Conservation (phyloP, 1,139 yeast genomes). For the Kodamaea suecica region DNA sequence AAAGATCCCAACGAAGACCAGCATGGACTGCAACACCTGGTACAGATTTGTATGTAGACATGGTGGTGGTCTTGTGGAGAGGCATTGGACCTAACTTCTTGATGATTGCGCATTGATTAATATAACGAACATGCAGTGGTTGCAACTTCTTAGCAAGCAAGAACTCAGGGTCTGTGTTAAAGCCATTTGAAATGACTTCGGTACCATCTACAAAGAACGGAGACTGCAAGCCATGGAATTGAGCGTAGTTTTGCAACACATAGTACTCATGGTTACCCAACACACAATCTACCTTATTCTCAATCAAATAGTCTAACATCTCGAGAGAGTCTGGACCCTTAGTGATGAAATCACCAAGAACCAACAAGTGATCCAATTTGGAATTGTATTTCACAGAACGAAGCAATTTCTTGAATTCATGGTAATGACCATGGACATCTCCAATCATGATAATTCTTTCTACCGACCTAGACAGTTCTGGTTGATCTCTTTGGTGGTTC, state of each 20-base stretch:
- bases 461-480: slow-evolving; percentile 5
- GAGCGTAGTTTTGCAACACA: slow-evolving; percentile 58
- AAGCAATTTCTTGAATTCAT: slow-evolving; percentile 52
- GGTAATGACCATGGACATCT: slow-evolving; percentile 81
- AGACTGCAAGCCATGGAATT: slow-evolving; percentile 47
- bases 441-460: slow-evolving; percentile 69
- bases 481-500: slow-evolving; percentile 1
- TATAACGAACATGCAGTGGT: slow-evolving; percentile 59
- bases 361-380: slow-evolving; percentile 54
- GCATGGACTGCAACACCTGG: slow-evolving; percentile 75
- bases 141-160: slow-evolving; percentile 56
- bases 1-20: slow-evolving; percentile 64
- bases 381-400: slow-evolving; percentile 41
- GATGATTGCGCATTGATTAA: slow-evolving; percentile 61
- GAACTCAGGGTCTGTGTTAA: slow-evolving; percentile 54
- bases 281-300: slow-evolving; percentile 64
- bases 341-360: slow-evolving; percentile 81
- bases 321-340: slow-evolving; percentile 78
- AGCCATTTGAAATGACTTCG: slow-evolving; percentile 19
- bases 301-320: slow-evolving; percentile 64
- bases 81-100: slow-evolving; percentile 62
- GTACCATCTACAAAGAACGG: slow-evolving; percentile 21
- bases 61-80: slow-evolving; percentile 24
- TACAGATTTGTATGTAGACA: slow-evolving; percentile 21
- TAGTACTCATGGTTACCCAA: slow-evolving; percentile 87